Evolutionary conservation across 2,329 filamentous ascomycete species (phyloP).

Genomic region (Pseudocercospora cruenta): DNA sequence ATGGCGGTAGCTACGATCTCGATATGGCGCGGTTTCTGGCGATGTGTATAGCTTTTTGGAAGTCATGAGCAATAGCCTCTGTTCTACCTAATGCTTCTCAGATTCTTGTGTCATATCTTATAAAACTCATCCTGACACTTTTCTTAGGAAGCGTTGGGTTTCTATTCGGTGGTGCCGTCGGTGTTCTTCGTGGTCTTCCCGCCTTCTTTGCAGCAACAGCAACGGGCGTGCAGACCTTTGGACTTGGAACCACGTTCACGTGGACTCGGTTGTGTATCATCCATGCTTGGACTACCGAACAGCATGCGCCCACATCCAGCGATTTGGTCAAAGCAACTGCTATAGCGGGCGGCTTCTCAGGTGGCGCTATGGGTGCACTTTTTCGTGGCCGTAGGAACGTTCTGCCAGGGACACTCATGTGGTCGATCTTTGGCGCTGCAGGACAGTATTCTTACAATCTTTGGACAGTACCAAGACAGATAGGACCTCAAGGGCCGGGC

Average conservation of each 20-base stretch:
- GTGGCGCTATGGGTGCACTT: slow-evolving; percentile 57
- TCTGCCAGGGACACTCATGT: slow-evolving; percentile 63
- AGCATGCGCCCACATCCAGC: slow-evolving; percentile 27
- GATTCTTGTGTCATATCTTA: not conserved
- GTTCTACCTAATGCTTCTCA: not conserved
- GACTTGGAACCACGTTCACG: slow-evolving; percentile 76
- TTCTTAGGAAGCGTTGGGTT: slow-evolving; percentile 67
- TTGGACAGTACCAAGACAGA: slow-evolving; percentile 42
- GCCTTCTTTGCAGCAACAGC: slow-evolving; percentile 70
- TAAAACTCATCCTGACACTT: slow-evolving; percentile 13
- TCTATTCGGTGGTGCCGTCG: slow-evolving; percentile 49
- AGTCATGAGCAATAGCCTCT: not conserved
- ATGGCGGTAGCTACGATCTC: not conserved
- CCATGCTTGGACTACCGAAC: slow-evolving; percentile 34
- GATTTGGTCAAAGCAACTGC: slow-evolving; percentile 71
- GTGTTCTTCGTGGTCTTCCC: slow-evolving; percentile 65
- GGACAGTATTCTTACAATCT: slow-evolving; percentile 61
- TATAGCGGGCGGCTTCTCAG: slow-evolving; percentile 70
- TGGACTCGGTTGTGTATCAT: slow-evolving; percentile 56
- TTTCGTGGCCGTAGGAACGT: slow-evolving; percentile 60
- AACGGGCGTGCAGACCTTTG: slow-evolving; percentile 79
- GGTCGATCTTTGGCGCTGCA: slow-evolving; percentile 59
- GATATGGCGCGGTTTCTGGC: no score
- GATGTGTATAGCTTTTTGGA: not conserved
- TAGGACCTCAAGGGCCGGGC: slow-evolving; percentile 41